These are phyloP conservation scores for Limnanthes douglasii DNA, from an alignment of 345 rosid species.

Conservation along the genomic window DNA sequence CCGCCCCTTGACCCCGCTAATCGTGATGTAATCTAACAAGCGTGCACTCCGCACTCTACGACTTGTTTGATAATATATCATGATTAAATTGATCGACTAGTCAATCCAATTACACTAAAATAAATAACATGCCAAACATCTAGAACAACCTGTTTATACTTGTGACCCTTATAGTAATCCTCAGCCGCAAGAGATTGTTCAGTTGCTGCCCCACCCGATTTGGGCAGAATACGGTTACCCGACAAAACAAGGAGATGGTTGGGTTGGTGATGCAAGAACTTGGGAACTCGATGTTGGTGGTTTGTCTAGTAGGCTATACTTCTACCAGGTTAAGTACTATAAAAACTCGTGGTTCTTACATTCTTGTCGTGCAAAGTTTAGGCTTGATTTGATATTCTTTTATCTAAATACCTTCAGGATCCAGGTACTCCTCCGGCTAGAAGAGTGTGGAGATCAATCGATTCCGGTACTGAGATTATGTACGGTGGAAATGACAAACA, in stretches of 20 bases:
- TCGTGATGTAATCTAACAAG: no score
- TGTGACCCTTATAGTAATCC: slow-evolving; percentile 52
- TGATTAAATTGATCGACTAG: no score
- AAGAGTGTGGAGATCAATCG: slow-evolving; percentile 34
- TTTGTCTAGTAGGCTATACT: slow-evolving; percentile 30
- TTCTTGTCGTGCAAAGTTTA: background rate
- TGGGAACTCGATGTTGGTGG: slow-evolving; percentile 45
- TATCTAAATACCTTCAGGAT: no score
- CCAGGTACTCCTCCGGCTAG: slow-evolving; percentile 27
- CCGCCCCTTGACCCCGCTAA: no score
- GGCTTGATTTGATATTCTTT: background rate
- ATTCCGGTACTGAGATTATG: slow-evolving; percentile 31
- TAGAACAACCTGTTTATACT: slow-evolving; percentile 13
- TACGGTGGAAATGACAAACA: slow-evolving; percentile 15
- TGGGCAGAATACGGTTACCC: slow-evolving; percentile 42
- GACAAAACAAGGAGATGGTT: slow-evolving; percentile 28
- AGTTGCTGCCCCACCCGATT: slow-evolving; percentile 35
- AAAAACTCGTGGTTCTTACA: background rate
- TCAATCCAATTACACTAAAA: no score
- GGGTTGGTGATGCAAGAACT: slow-evolving; percentile 26
- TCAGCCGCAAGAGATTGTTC: slow-evolving; percentile 39
- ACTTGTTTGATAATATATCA: no score
- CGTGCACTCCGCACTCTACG: no score
- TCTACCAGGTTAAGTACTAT: slow-evolving; percentile 38
- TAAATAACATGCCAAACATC: no score